Evolutionary conservation across 169 alveolate species (phyloP), one percentile per base, ranked within the genome.

Genomic region (Plasmodium billcollinsi): DNA sequence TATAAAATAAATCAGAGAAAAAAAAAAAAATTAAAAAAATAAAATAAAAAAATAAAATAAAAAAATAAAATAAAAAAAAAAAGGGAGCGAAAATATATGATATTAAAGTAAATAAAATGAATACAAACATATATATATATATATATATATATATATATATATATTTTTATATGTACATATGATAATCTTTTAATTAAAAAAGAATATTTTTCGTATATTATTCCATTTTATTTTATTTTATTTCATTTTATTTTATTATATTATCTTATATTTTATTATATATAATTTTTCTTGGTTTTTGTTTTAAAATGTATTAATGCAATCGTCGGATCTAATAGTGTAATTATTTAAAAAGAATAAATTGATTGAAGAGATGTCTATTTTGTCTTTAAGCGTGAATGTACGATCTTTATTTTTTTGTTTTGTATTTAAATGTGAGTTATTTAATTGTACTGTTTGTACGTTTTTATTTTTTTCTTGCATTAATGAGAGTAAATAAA

Each of bases 271-370:
- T 39, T 39, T 5, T 39, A 39, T 39, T 6, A 39, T 39, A 39
- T 39, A 39, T 39, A 39, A 39, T 39, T 5, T 39, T 39, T 39
- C 47, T 39, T 39, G 9, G 11, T 39, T 5, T 50, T 47, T 29
- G 8, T 29, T 72, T 72, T 61, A 72, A 59, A 62, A 75, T 8
- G 39, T 14, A 24, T 49, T 47, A 5, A 50, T 59, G 1, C 15
- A 11, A 20, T 78, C 89, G 12, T 78, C 89, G 24, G 89, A 78
- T 45, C 26, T 78, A 2, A 78, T 50, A 21, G 70, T 58, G 47
- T 78, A 78, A 8, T 43, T 66, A 58, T 78, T 78, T 45, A 66
- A 43, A 58, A 78, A 29, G 59, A 78, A 78, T 24, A 78, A 71
- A 39, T 54, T 66, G 24, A 26, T 9, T 58, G 89, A 78, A 5